Evolutionary conservation across 192 early-diverging fungal species (phyloP).

Genomic region (Coemansia aciculifera): DNA sequence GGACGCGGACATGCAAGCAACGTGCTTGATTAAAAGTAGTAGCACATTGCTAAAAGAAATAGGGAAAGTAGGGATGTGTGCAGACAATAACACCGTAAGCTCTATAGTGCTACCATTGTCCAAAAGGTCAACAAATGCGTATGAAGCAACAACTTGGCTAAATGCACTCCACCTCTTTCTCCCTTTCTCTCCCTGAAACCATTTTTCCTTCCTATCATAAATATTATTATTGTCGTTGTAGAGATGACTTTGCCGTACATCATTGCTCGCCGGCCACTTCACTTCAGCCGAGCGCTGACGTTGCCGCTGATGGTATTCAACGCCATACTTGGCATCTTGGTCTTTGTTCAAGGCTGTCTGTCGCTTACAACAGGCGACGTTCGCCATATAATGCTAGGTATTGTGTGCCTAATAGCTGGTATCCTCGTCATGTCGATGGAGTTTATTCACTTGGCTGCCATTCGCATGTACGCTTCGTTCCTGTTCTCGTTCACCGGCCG

Average conservation of each 20-base stretch:
- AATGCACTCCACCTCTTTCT: not conserved
- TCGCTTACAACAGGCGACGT: constrained; percentile 30
- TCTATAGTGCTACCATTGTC: constrained; percentile 10
- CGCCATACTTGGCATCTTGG: constrained; percentile 17
- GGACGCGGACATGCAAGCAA: not conserved
- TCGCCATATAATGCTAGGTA: constrained; percentile 46
- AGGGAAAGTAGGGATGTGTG: not conserved
- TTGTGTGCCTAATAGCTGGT: constrained; percentile 32
- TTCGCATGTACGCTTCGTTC: constrained; percentile 47
- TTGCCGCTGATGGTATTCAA: constrained; percentile 30
- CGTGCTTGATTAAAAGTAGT: not conserved
- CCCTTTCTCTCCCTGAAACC: not conserved
- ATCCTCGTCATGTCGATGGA: constrained; percentile 16
- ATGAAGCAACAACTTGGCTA: not conserved
- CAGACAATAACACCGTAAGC: not conserved
- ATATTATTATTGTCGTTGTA: constrained; percentile 10
- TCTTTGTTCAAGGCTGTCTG: constrained; percentile 42
- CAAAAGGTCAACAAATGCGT: not conserved
- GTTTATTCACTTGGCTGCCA: constrained; percentile 34
- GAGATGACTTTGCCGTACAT: constrained; percentile 45
- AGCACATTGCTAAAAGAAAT: not conserved
- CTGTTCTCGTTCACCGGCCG: constrained; percentile 47
- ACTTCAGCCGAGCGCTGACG: constrained; percentile 22
- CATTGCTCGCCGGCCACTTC: constrained; percentile 31
- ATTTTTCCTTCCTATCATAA: not conserved